Conservation (phyloP, 805 yeast species). For the Candida jianshihensis region DNA sequence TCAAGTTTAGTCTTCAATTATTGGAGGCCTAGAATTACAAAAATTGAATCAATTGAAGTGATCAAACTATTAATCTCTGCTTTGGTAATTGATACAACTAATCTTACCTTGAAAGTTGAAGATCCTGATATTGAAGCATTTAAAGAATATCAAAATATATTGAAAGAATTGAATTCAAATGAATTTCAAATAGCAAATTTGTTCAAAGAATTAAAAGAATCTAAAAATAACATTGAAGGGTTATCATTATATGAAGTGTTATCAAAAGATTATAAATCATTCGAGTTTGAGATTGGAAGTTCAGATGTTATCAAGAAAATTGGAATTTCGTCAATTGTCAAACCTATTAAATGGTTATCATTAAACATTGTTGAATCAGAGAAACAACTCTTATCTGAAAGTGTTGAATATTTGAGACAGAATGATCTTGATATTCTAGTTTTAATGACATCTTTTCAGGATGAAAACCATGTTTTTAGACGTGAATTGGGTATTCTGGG, state of each 20-base stretch:
- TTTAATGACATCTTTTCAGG: constrained; percentile 39
- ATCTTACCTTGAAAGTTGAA: constrained; percentile 59
- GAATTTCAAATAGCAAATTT: constrained; percentile 6
- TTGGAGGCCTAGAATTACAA: constrained; percentile 31
- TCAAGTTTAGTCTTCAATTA: constrained; percentile 63
- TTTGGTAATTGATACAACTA: constrained; percentile 67
- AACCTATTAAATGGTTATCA: constrained; percentile 40
- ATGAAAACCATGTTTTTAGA: constrained; percentile 21
- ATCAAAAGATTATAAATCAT: constrained; percentile 80
- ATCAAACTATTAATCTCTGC: constrained; percentile 53
- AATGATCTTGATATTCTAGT: constrained; percentile 23
- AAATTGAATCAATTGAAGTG: constrained; percentile 7
- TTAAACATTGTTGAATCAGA: constrained; percentile 5
- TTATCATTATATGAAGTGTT: constrained; percentile 56
- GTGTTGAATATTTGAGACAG: constrained; percentile 24
- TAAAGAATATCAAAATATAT: constrained; percentile 25
- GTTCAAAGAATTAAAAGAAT: constrained; percentile 31
- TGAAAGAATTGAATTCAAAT: background rate
- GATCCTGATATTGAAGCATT: constrained; percentile 44
- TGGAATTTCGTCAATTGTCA: constrained; percentile 76
- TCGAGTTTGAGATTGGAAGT: constrained; percentile 31
- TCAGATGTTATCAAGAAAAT: constrained; percentile 28
- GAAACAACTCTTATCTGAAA: constrained; percentile 21
- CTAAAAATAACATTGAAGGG: constrained; percentile 60
- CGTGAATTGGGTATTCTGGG: constrained; percentile 37